Base-by-base conservation (phyloP, 108 stramenopile genomes). In the Seminavis robusta region DNA sequence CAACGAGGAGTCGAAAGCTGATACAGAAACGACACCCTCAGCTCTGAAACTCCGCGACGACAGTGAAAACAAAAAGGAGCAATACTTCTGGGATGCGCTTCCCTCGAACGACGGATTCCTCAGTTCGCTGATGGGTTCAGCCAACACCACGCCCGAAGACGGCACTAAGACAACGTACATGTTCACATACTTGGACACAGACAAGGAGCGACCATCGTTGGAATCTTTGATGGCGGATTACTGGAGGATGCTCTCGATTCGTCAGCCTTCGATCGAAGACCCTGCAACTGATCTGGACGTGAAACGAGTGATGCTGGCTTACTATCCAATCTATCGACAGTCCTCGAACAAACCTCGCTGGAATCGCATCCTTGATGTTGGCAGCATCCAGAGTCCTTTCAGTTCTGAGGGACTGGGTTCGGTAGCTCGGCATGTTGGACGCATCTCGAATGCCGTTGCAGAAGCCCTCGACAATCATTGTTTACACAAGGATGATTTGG, bases 71-170 rank as follows among this genome's bases (percentile, higher is more conserved):
- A 72, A 73, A 40, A 67, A 59, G 17, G 48, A 81, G 15, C 90
- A 91, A 47, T 88, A 91, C 47, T 91, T 91, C 59, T 91, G 90
- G 90, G 90, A 91, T 42, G 83, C 87, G 9, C 88, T 91, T 37
- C 90, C 90, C 21, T 83, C 84, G 8, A 62, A 69, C 0, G 74
- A 76, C n/a, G 86, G 83, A 1, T 45, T n/a, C n/a, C n/a, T n/a
- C n/a, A n/a, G n/a, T n/a, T n/a, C n/a, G n/a, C n/a, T n/a, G n/a
- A n/a, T n/a, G n/a, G n/a, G 77, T 24, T 59, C 76, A 47, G 77
- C 63, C 1, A 62, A 57, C 19, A 52, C 37, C 30, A 73, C 73
- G 11, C 67, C 63, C 9, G 66, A 67, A 15, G 67, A 52, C 16
- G 73, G 73, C 31, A 59, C 56, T 17, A 78, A 81, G 46, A 81